A percentile compares a stretch with the other conserved stretches of the same genome.
Evolutionary conservation across 2,329 filamentous ascomycete species (phyloP).

Genomic region (Fusarium acutatum): DNA sequence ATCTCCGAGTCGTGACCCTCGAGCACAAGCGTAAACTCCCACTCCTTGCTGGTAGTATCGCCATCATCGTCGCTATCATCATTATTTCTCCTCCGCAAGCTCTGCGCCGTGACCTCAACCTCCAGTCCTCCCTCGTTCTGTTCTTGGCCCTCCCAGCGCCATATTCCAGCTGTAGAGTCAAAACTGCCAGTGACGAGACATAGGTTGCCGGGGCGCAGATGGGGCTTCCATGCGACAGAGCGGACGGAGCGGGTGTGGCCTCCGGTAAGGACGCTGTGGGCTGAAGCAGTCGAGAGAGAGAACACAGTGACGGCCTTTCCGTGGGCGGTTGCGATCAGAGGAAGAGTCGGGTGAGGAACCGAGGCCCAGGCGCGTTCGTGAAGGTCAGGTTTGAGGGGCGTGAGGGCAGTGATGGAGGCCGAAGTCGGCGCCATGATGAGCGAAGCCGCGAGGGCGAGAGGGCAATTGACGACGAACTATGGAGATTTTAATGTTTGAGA

Average conservation of each 20-base stretch:
- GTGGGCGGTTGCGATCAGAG: constrained; percentile 88
- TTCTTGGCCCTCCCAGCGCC: constrained; percentile 69
- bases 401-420: constrained; percentile 54
- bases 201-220: constrained; percentile 65
- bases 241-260: constrained; percentile 94
- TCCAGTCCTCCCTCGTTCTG: constrained; percentile 49
- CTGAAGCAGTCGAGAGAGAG: constrained; percentile 81
- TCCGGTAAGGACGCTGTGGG: constrained; percentile 81
- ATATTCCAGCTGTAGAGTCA: constrained; percentile 88
- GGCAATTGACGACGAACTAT: not conserved
- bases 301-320: constrained; percentile 89
- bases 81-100: constrained; percentile 29
- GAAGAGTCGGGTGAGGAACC: constrained; percentile 84
- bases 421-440: constrained; percentile 41
- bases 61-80: constrained; percentile 44
- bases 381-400: constrained; percentile 64
- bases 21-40: constrained; percentile 90
- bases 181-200: constrained; percentile 94
- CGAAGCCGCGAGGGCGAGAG: not conserved
- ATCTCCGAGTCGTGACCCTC: constrained; percentile 97
- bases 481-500: not conserved
- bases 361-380: constrained; percentile 85
- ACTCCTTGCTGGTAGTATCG: constrained; percentile 77
- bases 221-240: constrained; percentile 86
- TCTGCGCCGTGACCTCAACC: constrained; percentile 51